Percentiles rank a stretch among this genome's conserved stretches.
Evolutionary conservation across 176 grass and related monocot species (phyloP).

Genomic region (Lolium perenne): DNA sequence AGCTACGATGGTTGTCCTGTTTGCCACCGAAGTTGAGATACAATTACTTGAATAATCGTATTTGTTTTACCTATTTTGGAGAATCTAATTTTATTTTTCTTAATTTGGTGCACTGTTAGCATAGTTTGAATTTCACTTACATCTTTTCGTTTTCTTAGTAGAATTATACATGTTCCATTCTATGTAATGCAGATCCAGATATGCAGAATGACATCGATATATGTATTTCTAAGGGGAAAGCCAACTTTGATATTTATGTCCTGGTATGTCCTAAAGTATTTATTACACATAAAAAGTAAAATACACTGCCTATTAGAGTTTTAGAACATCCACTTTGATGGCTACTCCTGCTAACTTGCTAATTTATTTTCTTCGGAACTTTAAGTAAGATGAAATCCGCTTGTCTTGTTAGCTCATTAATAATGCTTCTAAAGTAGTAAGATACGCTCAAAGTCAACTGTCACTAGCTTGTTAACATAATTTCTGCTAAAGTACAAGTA

Average conservation of each 20-base stretch:
- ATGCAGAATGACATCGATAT: slow-evolving; percentile 71
- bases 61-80: background rate
- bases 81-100: background rate
- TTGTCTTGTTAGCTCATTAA: background rate
- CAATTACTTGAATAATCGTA: background rate
- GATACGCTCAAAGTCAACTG: background rate
- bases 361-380: background rate
- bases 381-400: background rate
- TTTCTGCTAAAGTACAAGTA: background rate
- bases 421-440: background rate
- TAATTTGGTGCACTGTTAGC: background rate
- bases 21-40: background rate
- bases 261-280: slow-evolving; percentile 59
- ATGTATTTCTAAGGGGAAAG: slow-evolving; percentile 58
- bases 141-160: background rate
- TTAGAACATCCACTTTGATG: background rate
- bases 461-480: background rate
- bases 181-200: slow-evolving; percentile 67
- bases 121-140: background rate
- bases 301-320: background rate
- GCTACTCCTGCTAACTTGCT: background rate
- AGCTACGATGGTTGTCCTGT: background rate
- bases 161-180: slow-evolving; percentile 38
- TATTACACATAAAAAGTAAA: background rate
- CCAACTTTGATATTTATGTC: slow-evolving; percentile 56